Evolutionary conservation across 2,329 filamentous ascomycete species (phyloP).

Genomic region (Hypomyces rosellus): DNA sequence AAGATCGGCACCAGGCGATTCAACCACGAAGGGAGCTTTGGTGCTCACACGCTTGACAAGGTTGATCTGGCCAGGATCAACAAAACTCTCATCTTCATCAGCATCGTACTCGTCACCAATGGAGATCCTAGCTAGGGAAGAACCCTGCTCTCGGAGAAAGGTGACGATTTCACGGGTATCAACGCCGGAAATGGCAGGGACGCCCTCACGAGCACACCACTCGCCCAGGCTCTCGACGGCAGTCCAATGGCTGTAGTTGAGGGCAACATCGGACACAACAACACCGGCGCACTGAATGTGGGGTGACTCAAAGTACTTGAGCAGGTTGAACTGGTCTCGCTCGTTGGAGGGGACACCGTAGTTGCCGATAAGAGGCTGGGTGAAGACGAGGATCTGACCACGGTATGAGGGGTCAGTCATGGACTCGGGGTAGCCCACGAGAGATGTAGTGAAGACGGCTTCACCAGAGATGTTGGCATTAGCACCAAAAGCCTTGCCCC

Average conservation of each 20-base stretch:
- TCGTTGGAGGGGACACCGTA: conserved; percentile 88
- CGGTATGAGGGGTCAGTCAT: conserved; percentile 84
- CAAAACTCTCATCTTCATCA: conserved; percentile 92
- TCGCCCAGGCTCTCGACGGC: conserved; percentile 87
- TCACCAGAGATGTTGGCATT: conserved; percentile 96
- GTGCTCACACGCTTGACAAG: conserved; percentile 93
- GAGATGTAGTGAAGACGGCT: conserved; percentile 96
- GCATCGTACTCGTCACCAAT: conserved; percentile 98
- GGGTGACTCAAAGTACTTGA: conserved; percentile 97
- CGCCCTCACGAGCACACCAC: conserved; percentile 94
- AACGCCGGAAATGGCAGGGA: conserved; percentile 92
- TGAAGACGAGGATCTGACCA: conserved; percentile 97
- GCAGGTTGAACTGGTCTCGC: conserved; percentile 80
- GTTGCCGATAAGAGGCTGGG: conserved; percentile 95
- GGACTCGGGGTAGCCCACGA: conserved; percentile 96
- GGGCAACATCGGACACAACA: conserved; percentile 89
- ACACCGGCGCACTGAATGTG: conserved; percentile 95
- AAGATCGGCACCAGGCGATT: conserved; percentile 72
- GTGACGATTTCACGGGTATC: conserved; percentile 97
- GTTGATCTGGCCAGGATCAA: conserved; percentile 95
- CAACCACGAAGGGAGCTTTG: conserved; percentile 94
- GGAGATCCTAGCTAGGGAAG: conserved; percentile 88
- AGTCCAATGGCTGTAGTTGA: conserved; percentile 97
- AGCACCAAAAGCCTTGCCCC: conserved; percentile 92
- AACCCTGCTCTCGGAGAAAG: conserved; percentile 90